Evolutionary conservation across 352 stramenopile genomes (phyloP).

Genomic region (Aphanomyces euteiches): DNA sequence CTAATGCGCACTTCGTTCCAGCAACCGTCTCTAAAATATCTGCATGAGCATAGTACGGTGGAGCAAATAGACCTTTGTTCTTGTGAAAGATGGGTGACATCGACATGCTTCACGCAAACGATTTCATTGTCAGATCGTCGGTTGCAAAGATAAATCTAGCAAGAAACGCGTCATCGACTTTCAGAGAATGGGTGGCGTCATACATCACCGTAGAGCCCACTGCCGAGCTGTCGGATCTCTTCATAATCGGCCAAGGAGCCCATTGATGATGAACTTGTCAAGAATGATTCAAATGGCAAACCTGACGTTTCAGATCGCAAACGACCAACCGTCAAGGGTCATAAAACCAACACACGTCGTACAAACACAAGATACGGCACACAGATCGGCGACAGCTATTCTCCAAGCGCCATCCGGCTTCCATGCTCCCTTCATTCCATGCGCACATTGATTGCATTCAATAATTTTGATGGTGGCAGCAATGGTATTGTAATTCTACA

Average conservation of each 20-base stretch:
- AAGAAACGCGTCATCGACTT: background rate
- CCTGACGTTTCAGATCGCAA: background rate
- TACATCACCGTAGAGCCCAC: slow-evolving; percentile 22
- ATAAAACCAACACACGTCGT: no score
- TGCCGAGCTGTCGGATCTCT: slow-evolving; percentile 18
- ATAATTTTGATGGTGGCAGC: no score
- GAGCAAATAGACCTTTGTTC: background rate
- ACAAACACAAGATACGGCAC: no score
- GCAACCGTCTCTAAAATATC: background rate
- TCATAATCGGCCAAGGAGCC: slow-evolving; percentile 11
- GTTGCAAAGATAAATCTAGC: slow-evolving; percentile 21
- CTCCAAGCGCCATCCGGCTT: no score
- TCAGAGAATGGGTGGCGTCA: background rate
- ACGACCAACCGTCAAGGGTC: background rate
- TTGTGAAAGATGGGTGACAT: background rate
- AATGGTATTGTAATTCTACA: no score
- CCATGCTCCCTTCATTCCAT: no score
- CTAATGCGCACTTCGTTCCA: slow-evolving; percentile 20
- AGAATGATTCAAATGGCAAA: no score
- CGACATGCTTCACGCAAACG: slow-evolving; percentile 25
- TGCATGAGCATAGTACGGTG: background rate
- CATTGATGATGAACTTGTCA: background rate
- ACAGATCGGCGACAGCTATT: no score
- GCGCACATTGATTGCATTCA: no score
- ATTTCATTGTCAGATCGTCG: slow-evolving; percentile 10